Percentiles rank a stretch among this genome's conserved stretches.
These are phyloP conservation scores for Castanopsis chinensis DNA, from an alignment of 306 rosid genomes.

Conservation along the genomic window DNA sequence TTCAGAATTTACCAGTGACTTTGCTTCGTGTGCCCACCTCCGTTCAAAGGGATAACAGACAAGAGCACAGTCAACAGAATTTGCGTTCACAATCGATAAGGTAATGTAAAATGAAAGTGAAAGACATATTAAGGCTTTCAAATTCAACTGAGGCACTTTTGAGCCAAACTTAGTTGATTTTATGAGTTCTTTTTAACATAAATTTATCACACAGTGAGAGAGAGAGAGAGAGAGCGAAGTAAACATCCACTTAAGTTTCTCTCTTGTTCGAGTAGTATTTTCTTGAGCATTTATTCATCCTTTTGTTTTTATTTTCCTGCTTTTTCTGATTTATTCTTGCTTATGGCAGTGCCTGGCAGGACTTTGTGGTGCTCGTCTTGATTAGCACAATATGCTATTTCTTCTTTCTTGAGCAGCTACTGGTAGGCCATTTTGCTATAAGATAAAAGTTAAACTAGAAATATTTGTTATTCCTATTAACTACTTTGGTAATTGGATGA, in stretches of 20 bases:
- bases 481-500: constrained; percentile 9
- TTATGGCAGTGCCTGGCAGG: constrained; percentile 91
- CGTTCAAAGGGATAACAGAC: constrained; percentile 46
- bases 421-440: constrained; percentile 60
- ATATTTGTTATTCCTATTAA: constrained; percentile 5
- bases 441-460: constrained; percentile 20
- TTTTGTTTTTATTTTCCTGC: not conserved
- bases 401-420: constrained; percentile 97
- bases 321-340: not conserved
- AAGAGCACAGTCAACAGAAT: constrained; percentile 40
- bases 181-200: not conserved
- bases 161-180: not conserved
- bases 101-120: constrained; percentile 35
- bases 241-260: not conserved
- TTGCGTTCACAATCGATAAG: constrained; percentile 58
- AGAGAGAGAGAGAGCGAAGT: not conserved
- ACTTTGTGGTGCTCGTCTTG: constrained; percentile 86
- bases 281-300: not conserved
- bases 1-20: constrained; percentile 89
- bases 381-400: constrained; percentile 95
- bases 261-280: not conserved
- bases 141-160: not conserved
- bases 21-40: constrained; percentile 72
- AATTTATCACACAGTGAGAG: not conserved
- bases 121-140: constrained; percentile 1